Evolutionary conservation across 768 basidiomycete species (phyloP).

Genomic region (Rhodotorula babjevae): DNA sequence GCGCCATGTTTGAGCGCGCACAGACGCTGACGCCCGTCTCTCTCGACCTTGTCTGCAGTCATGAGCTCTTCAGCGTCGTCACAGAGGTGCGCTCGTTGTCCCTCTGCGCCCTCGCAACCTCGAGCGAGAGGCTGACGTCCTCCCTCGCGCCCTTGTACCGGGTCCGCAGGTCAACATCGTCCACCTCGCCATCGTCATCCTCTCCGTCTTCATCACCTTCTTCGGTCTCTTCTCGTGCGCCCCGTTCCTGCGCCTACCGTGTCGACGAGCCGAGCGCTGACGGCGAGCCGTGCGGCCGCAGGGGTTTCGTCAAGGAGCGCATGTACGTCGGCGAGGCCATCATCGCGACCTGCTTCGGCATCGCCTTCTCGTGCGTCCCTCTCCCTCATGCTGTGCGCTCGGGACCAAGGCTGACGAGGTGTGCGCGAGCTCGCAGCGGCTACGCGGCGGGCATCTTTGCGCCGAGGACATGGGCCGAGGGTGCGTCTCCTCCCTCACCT

Average conservation of each 20-base stretch:
- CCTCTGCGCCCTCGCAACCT: neutral
- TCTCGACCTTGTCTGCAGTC: neutral
- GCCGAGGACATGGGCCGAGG: conserved; percentile 38
- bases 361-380: conserved; percentile 48
- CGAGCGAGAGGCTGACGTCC: neutral
- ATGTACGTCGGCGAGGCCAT: conserved; percentile 94
- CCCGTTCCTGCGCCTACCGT: neutral
- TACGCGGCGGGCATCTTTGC: conserved; percentile 43
- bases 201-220: conserved; percentile 38
- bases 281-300: neutral
- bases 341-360: conserved; percentile 88
- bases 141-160: too few relatives aligned
- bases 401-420: neutral
- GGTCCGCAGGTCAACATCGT: conserved; percentile 36
- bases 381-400: neutral
- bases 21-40: neutral
- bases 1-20: neutral
- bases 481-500: neutral
- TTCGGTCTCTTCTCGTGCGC: conserved; percentile 41
- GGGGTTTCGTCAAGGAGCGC: conserved; percentile 72
- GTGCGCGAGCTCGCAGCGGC: conserved; percentile 25
- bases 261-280: neutral
- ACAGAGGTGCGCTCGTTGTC: conserved; percentile 17
- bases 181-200: conserved; percentile 35
- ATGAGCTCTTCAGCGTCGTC: conserved; percentile 14